Base-by-base conservation (phyloP, 257 asterid species). In the Solanum piurae region DNA sequence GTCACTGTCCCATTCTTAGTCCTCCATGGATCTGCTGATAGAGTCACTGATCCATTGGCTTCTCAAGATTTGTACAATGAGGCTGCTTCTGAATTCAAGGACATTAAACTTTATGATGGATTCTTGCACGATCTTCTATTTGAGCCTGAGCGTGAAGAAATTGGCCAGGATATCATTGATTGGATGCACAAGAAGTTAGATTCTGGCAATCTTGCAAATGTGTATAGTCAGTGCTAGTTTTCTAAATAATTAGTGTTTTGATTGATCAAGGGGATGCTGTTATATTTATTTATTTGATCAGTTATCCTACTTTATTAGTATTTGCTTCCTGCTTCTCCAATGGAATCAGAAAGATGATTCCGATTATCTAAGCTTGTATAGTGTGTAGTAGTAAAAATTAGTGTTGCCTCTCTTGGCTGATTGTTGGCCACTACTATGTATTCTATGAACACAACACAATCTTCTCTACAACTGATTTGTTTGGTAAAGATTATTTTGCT, bases 1-100 rank as follows among this genome's bases (percentile, higher is more conserved):
- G 88, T 97, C 87, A 93, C 96, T 1, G 98, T 96, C 83, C 99
- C 99, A 12, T 97, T 97, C 92, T 95, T 96, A 33, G 99, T 97
- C 89, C 99, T 97, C 18, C 99, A 96, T 58, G 99, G 99, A 84
- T 95, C 98, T 10, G 99, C 99, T 82, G 99, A 97, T 88, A 91
- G 95, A 88, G 98, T 97, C 82, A 97, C 99, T 8, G 99, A 97
- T 88, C 99, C 99, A 12, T 60, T 95, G 88, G 99, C 99, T 80
- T 97, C 99, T 38, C 96, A 94, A 91, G 99, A 95, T 88, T 88
- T 97, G 91, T 97, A 93, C 96, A 92, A 95, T 23, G 94, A 91
- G 91, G 99, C 99, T 21, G 94, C 99, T 0, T 96, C 99, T 60
- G 91, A 88, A 86, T 92, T 92, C 72, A 97, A 97, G 90, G 91